phyloP scores from a whole-genome alignment of 768 basidiomycete species.

The Tulasnella sp. region DNA sequence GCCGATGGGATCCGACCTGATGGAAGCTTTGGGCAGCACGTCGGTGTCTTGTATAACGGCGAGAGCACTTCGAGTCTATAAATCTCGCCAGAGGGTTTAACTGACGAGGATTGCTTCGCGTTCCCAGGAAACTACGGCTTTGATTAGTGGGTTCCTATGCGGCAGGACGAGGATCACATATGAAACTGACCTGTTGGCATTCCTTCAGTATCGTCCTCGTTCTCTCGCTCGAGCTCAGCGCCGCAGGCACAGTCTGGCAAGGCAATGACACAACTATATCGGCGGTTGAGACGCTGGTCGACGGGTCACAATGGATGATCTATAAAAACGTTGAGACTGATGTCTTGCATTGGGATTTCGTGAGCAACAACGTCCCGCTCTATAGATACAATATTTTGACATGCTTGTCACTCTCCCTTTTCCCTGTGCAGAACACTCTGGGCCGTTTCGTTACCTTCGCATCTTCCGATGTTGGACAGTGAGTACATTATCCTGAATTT shows the following conservation, averaged over 20 bases:
- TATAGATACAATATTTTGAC: too few relatives aligned
- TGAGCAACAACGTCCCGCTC: too few relatives aligned
- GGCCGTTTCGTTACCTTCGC: slow-evolving; percentile 61
- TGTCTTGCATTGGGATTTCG: slow-evolving; percentile 61
- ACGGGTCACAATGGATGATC: slow-evolving; percentile 61
- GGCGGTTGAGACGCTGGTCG: slow-evolving; percentile 46
- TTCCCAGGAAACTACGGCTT: slow-evolving; percentile 48
- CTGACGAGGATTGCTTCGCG: not conserved
- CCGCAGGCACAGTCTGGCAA: slow-evolving; percentile 46
- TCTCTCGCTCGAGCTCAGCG: slow-evolving; percentile 49
- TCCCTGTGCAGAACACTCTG: slow-evolving; percentile 39
- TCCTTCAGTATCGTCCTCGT: slow-evolving; percentile 47
- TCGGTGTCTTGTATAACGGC: slow-evolving; percentile 53
- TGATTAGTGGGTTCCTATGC: slow-evolving; percentile 29
- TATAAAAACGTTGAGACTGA: slow-evolving; percentile 45
- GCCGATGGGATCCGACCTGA: slow-evolving; percentile 50
- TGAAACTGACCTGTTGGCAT: not conserved
- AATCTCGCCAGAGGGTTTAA: not conserved
- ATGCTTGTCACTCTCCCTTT: too few relatives aligned
- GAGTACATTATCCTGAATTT: slow-evolving; percentile 20
- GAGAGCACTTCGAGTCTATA: not conserved
- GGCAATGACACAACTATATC: slow-evolving; percentile 31
- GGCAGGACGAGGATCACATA: too few relatives aligned
- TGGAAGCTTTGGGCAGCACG: slow-evolving; percentile 40
- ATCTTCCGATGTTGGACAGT: slow-evolving; percentile 35